Percentiles rank a stretch among this genome's conserved stretches.
phyloP scores from a whole-genome alignment of 768 basidiomycete genomes.

The Chiua virens region DNA sequence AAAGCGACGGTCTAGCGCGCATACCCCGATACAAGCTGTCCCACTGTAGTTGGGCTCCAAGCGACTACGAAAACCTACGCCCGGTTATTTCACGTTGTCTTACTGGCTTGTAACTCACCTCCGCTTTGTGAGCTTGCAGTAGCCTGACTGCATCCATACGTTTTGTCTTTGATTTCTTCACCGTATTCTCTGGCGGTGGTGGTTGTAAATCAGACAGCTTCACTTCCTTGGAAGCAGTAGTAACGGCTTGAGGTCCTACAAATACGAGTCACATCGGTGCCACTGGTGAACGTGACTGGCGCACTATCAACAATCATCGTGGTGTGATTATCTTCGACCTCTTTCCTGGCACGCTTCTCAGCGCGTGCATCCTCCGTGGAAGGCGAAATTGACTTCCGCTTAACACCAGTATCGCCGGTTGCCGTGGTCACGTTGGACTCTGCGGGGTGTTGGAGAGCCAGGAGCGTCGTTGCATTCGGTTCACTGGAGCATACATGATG shows the following conservation, averaged over 20 bases:
- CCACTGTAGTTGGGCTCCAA: conserved; percentile 66
- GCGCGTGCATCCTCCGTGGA: conserved; percentile 47
- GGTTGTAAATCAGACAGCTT: conserved; percentile 22
- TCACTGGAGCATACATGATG: conserved; percentile 68
- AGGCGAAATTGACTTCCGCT: conserved; percentile 54
- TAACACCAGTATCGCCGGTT: conserved; percentile 30
- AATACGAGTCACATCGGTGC: conserved; percentile 1
- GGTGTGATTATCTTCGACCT: conserved; percentile 37
- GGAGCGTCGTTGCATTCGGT: conserved; percentile 24
- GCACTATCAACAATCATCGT: conserved; percentile 44
- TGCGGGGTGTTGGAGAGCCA: conserved; percentile 18
- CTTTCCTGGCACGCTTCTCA: conserved; percentile 65
- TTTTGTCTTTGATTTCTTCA: conserved; percentile 38
- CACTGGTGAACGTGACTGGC: conserved; percentile 30
- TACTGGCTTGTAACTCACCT: conserved; percentile 39
- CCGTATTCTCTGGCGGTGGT: conserved; percentile 13
- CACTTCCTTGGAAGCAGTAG: conserved; percentile 16
- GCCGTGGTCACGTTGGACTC: conserved; percentile 8
- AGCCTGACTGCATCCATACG: conserved; percentile 43
- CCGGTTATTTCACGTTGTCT: conserved; percentile 2
- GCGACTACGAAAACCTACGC: conserved; percentile 76
- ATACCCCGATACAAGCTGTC: conserved; percentile 74
- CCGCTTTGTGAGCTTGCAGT: conserved; percentile 59
- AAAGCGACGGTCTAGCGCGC: conserved; percentile 17
- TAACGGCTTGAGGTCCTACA: conserved; percentile 18